Evolutionary conservation across 2,329 filamentous ascomycete species (phyloP), one percentile per base, ranked within the genome.

Genomic region (Chlorencoelia australis): DNA sequence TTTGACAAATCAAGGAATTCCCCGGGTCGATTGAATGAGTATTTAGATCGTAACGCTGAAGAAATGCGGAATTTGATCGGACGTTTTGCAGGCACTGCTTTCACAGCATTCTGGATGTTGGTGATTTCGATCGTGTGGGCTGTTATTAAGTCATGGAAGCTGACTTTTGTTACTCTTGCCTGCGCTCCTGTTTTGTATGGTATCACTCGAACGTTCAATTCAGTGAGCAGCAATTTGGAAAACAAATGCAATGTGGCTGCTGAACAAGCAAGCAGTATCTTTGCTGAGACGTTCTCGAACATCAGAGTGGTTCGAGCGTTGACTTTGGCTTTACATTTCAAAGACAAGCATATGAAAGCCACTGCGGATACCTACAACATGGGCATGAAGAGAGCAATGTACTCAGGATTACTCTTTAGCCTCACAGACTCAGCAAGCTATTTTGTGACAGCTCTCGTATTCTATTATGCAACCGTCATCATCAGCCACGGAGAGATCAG

Each of bases 1-100:
- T 94, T 94, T 48, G 79, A 86, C 44, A 64, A 69, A 33, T 67
- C 79, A 2, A 65, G 67, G 21, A 82, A 91, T 55, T 73, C 70
- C 0, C 63, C 80, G 0, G 65, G 67, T 1, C 66, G 68, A 2
- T 67, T 96, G 27, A 75, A 69, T 1, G 77, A 84, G 42, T 80
- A 72, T 29, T 68, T 96, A 0, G 85, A 94, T 50, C 73, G 81
- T 11, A 83, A 85, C 49, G 82, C 81, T 0, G 87, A 96, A 55
- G 86, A 94, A 54, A 88, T 91, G 73, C 73, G 83, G 7, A 87
- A 84, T 48, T 63, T 96, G 0, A 68, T 94, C 0, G 82, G 83
- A 2, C 73, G 82, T 2, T 94, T 94, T 51, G 68, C 79, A 1
- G 80, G 82, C 1, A 74, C 82, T 35, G 58, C 81, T 1, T 66